Percentiles rank a stretch among this genome's conserved stretches.
These are phyloP conservation scores for Quercus cerris DNA, from an alignment of 306 rosid genomes.

Conservation along the genomic window DNA sequence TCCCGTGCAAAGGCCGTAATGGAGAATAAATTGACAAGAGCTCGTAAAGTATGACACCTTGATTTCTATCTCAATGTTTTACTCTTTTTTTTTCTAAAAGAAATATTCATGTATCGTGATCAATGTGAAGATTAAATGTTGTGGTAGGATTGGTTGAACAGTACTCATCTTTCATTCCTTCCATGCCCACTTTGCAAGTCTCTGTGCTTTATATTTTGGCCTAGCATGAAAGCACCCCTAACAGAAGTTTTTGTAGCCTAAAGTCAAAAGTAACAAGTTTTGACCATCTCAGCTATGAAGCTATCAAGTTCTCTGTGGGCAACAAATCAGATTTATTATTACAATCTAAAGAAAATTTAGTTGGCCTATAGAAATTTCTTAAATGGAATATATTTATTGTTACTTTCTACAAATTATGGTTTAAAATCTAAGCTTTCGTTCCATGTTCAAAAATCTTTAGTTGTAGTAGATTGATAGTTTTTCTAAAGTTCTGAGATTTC, in stretches of 20 bases:
- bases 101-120: neutral
- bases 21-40: constrained; percentile 44
- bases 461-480: neutral
- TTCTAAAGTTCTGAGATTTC: neutral
- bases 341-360: neutral
- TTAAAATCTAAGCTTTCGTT: neutral
- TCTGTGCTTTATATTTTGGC: neutral
- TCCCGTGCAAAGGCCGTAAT: constrained; percentile 86
- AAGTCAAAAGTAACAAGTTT: too few relatives aligned
- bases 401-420: neutral
- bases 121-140: neutral
- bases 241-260: neutral
- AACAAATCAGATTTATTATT: neutral
- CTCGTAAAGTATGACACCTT: constrained; percentile 61
- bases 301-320: neutral
- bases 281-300: neutral
- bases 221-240: neutral
- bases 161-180: neutral
- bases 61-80: neutral
- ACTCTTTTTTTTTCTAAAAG: neutral
- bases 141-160: neutral
- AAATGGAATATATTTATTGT: neutral
- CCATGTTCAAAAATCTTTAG: neutral
- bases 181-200: neutral
- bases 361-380: neutral